Base-by-base conservation (phyloP, 2,329 filamentous ascomycete genomes). In the Malbranchea zuffiana region DNA sequence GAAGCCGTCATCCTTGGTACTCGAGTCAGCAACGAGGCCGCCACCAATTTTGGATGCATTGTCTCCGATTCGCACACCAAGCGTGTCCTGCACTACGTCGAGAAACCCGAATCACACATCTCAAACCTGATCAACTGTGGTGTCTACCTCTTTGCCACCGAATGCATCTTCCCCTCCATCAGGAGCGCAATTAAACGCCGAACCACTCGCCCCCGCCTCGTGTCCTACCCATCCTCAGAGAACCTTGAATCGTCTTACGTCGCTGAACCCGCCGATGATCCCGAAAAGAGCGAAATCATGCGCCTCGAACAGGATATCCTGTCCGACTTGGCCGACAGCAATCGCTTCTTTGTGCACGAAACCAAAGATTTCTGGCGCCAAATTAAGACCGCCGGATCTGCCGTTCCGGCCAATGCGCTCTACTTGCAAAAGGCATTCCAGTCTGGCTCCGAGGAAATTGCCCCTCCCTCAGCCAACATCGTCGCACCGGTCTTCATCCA, bases 341-440 rank as follows among this genome's bases (percentile, higher is more conserved):
- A 93, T 66, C 84, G 90, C 61, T 98, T 98, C 70, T 96, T 86
- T 64, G 90, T 96, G 20, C 82, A 94, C 61, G 90, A 98, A 69
- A 96, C 88, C 48, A 93, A 92, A 68, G 90, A 96, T 61, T 98
- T 98, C 64, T 98, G 90, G 90, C 85, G 90, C 51, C 90, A 98
- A 71, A 96, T 98, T 74, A 98, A 98, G 75, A 95, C 90, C 1
- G 90, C 90, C 42, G 90, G 90, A 42, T 96, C 88, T 4, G 90
- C 90, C 33, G 86, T 98, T 18, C 90, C 90, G 11, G 90, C 90
- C 45, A 96, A 96, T 55, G 90, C 90, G 10, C 74, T 98, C 21
- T 98, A 98, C 65, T 76, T 98, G 37, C 85, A 92, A 59, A 85
- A 95, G 68, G 88, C 90, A 13, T 81, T 81, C 69, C 88, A 96